phyloP scores from a whole-genome alignment of 2,329 filamentous ascomycete species.

The Lachnellula subtilissima region DNA sequence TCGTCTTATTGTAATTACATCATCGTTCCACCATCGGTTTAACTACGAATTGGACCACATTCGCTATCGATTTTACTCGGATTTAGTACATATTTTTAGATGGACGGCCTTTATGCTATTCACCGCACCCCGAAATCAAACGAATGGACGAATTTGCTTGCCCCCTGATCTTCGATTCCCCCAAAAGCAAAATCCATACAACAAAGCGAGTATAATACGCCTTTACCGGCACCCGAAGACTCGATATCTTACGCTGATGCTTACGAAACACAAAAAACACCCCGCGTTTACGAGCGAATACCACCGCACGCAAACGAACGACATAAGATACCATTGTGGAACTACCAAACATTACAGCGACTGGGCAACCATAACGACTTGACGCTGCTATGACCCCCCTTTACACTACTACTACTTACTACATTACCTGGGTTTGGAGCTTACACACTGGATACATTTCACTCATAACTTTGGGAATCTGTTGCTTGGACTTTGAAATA shows the following conservation, averaged over 20 bases:
- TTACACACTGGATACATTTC: background rate
- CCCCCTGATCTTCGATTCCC: constrained; percentile 7
- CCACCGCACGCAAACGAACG: constrained; percentile 13
- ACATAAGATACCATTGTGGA: constrained; percentile 27
- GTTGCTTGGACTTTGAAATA: background rate
- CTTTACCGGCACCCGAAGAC: constrained; percentile 2
- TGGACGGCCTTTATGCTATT: constrained; percentile 1
- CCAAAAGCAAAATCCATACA: constrained; percentile 2
- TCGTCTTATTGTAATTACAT: constrained; percentile 22
- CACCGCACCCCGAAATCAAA: constrained; percentile 9
- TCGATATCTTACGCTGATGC: constrained; percentile 8
- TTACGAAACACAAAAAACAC: constrained; percentile 18
- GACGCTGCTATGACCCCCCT: constrained; percentile 29
- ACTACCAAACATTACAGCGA: constrained; percentile 26
- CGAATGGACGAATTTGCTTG: constrained; percentile 18
- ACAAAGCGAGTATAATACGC: constrained; percentile 10
- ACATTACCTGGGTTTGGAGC: background rate
- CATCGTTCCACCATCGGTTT: constrained; percentile 1
- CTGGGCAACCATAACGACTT: constrained; percentile 33
- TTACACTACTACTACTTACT: constrained; percentile 9
- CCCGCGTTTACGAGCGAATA: constrained; percentile 11
- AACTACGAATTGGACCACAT: constrained; percentile 15
- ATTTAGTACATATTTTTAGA: constrained; percentile 22
- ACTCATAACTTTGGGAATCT: background rate
- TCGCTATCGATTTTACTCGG: constrained; percentile 12